phyloP scores from a whole-genome alignment of 2,329 filamentous ascomycete species.

The Neofusicoccum sp. region DNA sequence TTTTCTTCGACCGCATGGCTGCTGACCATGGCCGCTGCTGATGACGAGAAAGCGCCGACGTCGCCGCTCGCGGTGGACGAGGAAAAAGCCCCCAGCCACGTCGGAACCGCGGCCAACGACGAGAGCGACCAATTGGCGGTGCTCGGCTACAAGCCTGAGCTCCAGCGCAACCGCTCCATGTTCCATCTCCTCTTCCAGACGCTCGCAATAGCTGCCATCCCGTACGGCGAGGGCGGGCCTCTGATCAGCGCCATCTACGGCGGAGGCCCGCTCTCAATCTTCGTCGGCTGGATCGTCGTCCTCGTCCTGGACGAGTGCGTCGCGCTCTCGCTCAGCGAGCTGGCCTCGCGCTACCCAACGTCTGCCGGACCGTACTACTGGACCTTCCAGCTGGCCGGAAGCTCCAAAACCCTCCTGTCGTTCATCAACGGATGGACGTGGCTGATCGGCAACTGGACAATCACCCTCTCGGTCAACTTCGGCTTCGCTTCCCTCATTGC shows the following conservation, averaged over 20 bases:
- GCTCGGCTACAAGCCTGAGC: constrained; percentile 59
- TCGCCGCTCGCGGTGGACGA: background rate
- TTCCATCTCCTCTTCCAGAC: constrained; percentile 61
- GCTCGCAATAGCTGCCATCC: constrained; percentile 60
- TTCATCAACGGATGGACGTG: constrained; percentile 44
- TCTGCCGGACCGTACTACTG: constrained; percentile 40
- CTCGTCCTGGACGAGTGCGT: constrained; percentile 14
- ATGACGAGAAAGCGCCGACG: background rate
- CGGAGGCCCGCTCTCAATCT: constrained; percentile 42
- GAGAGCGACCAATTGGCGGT: constrained; percentile 36
- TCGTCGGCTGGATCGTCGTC: constrained; percentile 35
- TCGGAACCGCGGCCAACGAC: constrained; percentile 13
- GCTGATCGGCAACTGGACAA: constrained; percentile 32
- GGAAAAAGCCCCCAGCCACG: background rate
- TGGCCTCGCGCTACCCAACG: constrained; percentile 38
- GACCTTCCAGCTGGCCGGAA: constrained; percentile 41
- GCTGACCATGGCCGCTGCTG: background rate
- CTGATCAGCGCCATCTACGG: constrained; percentile 44
- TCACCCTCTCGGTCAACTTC: constrained; percentile 42
- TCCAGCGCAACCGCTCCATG: constrained; percentile 59
- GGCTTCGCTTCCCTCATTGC: constrained; percentile 45
- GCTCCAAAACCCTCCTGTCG: constrained; percentile 45
- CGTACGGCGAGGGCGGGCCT: constrained; percentile 49
- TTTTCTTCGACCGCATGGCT: background rate
- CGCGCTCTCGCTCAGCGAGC: constrained; percentile 31